These are phyloP conservation scores for Lasiodiplodia sp. DNA, from an alignment of 2,329 filamentous ascomycete genomes.

Conservation along the genomic window DNA sequence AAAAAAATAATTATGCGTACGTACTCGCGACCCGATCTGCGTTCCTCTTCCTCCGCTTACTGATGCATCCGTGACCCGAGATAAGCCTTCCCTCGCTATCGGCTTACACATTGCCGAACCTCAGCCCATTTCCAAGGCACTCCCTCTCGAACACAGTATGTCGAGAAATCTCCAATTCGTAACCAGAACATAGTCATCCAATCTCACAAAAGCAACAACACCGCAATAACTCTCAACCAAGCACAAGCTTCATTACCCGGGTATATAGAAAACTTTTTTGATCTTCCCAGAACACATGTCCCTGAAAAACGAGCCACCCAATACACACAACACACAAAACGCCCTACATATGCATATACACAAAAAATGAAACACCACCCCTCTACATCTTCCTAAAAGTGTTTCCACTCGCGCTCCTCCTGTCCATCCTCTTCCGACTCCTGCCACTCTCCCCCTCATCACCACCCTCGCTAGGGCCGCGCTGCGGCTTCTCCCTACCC, in stretches of 20 bases:
- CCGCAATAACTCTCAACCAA: neutral
- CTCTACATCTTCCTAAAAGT: slow-evolving; percentile 71
- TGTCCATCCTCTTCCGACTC: slow-evolving; percentile 51
- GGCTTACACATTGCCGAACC: neutral
- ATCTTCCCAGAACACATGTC: slow-evolving; percentile 2
- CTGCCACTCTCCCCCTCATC: slow-evolving; percentile 34
- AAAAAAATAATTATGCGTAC: neutral
- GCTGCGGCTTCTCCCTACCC: slow-evolving; percentile 51
- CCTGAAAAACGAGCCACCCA: neutral
- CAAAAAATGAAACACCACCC: neutral
- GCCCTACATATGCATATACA: slow-evolving; percentile 4
- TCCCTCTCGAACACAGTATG: no score
- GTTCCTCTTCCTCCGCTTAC: neutral
- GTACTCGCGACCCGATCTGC: neutral
- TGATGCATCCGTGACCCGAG: neutral
- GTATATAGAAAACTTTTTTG: slow-evolving; percentile 23
- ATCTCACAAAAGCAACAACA: neutral
- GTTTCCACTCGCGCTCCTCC: slow-evolving; percentile 79
- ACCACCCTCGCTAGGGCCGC: slow-evolving; percentile 37
- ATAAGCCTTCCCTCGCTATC: slow-evolving; percentile 3
- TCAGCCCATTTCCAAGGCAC: neutral
- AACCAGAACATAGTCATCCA: no score
- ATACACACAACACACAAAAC: neutral
- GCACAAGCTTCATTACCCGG: slow-evolving; percentile 19
- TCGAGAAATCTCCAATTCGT: no score